phyloP scores from a whole-genome alignment of 2,329 filamentous ascomycete species.

The Colletotrichum tabaci region DNA sequence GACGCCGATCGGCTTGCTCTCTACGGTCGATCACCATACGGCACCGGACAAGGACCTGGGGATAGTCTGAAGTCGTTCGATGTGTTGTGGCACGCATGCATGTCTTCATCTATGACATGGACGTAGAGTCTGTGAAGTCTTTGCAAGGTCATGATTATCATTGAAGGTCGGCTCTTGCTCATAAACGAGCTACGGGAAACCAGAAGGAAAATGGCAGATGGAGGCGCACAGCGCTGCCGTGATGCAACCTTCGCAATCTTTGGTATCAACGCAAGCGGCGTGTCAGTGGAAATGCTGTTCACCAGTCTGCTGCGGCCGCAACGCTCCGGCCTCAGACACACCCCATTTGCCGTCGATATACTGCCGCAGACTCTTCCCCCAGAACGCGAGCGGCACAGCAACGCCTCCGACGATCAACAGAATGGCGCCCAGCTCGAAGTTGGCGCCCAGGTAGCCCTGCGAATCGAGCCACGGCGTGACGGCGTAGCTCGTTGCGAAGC shows the following conservation, averaged over 20 bases:
- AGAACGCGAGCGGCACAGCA: slow-evolving; percentile 47
- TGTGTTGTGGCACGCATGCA: neutral
- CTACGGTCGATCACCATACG: slow-evolving; percentile 53
- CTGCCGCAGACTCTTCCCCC: slow-evolving; percentile 47
- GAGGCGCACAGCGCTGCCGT: slow-evolving; percentile 2
- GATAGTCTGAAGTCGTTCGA: neutral
- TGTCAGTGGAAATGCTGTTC: neutral
- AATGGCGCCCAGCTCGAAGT: slow-evolving; percentile 43
- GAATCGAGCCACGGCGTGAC: slow-evolving; percentile 35
- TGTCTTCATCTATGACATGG: neutral
- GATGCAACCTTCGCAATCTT: neutral
- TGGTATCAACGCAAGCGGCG: neutral
- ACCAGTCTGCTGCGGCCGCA: slow-evolving; percentile 45
- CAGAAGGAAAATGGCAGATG: slow-evolving; percentile 2
- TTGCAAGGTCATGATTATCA: slow-evolving; percentile 7
- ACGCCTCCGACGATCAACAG: slow-evolving; percentile 45
- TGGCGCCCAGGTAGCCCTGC: slow-evolving; percentile 34
- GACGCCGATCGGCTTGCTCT: slow-evolving; percentile 52
- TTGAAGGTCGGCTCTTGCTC: slow-evolving; percentile 11
- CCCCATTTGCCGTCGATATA: slow-evolving; percentile 46
- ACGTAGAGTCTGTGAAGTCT: neutral
- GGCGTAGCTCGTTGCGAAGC: slow-evolving; percentile 28
- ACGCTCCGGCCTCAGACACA: slow-evolving; percentile 44
- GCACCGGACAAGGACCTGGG: slow-evolving; percentile 52
- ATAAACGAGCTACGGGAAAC: neutral